Base-by-base conservation (phyloP, 495 filamentous ascomycete genomes). In the Penicillium turbatum region DNA sequence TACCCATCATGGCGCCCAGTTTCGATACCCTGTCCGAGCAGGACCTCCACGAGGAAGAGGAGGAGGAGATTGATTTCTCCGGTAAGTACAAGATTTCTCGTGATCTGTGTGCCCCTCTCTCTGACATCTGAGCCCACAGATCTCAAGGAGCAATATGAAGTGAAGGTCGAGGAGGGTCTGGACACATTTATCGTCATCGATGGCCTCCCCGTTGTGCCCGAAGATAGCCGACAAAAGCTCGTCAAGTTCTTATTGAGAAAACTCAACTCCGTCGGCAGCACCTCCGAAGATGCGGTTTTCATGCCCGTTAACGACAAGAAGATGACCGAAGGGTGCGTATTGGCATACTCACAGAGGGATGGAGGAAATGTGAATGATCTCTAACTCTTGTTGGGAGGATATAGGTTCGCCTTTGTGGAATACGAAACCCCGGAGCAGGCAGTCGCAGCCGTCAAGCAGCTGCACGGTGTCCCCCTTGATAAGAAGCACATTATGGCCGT, bases 171-270 rank as follows among this genome's bases (percentile, higher is more conserved):
- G 68, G 88, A 96, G 69, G 92, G 93, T 48, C 83, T 96, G 63
- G 93, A 98, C 66, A 86, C 89, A 56, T 98, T 98, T 62, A 85
- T 98, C 51, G 90, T 97, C 45, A 80, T 96, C 69, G 93, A 98
- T 72, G 93, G 93, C 57, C 82, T 97, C 31, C 93, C 93, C 51
- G 73, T 85, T 43, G 93, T 98, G 41, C 70, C 79, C 49, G 87
- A 88, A 65, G 91, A 89, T 27, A 88, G 82, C 74, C 87, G 87
- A 67, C 82, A 89, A 26, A 96, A 95, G 73, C 84, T 98, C 48
- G 78, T 95, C 61, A 97, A 97, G 70, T 96, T 96, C 72, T 75
- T 98, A 69, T 76, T 93, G 68, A 88, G 89, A 76, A 96, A 93
- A 79, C 78, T 98, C 57, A 88, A 84, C 69, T 76, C 83, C 48